phyloP scores from a whole-genome alignment of 139 green algal species.

The Chlorella sorokiniana region DNA sequence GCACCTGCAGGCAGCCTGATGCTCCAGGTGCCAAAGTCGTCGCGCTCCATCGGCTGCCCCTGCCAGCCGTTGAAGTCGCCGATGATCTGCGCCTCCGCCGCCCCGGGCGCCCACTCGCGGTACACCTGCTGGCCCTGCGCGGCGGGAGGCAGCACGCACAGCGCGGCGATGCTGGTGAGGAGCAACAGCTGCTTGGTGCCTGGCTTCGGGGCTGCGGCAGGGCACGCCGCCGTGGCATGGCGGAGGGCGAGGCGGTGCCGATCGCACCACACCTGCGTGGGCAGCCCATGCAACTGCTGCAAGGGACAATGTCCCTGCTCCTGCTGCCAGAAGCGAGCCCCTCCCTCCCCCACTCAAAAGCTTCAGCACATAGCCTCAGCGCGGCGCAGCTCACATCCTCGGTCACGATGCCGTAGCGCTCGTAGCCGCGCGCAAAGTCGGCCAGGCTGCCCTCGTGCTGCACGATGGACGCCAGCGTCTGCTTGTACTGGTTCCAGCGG shows the following conservation, averaged over 20 bases:
- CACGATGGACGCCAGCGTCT: slow-evolving; percentile 64
- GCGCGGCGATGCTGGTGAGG: too few relatives aligned
- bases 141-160: not conserved
- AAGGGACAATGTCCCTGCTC: too few relatives aligned
- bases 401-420: slow-evolving; percentile 76
- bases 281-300: too few relatives aligned
- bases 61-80: slow-evolving; percentile 95
- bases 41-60: slow-evolving; percentile 66
- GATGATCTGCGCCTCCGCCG: slow-evolving; percentile 63
- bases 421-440: slow-evolving; percentile 66
- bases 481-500: slow-evolving; percentile 67
- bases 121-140: slow-evolving; percentile 64
- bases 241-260: too few relatives aligned
- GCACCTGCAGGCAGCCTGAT: slow-evolving; percentile 71
- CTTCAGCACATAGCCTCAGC: not conserved
- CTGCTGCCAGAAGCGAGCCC: too few relatives aligned
- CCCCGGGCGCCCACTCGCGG: slow-evolving; percentile 90
- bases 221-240: too few relatives aligned
- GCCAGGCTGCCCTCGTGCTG: slow-evolving; percentile 69
- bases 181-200: too few relatives aligned
- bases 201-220: too few relatives aligned
- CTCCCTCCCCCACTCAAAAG: slow-evolving; percentile 32
- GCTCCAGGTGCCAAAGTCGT: slow-evolving; percentile 86
- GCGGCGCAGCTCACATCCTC: slow-evolving; percentile 27
- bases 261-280: too few relatives aligned